Evolutionary conservation across 2,329 filamentous ascomycete species (phyloP).

Genomic region (Gliomastix tumulicola): DNA sequence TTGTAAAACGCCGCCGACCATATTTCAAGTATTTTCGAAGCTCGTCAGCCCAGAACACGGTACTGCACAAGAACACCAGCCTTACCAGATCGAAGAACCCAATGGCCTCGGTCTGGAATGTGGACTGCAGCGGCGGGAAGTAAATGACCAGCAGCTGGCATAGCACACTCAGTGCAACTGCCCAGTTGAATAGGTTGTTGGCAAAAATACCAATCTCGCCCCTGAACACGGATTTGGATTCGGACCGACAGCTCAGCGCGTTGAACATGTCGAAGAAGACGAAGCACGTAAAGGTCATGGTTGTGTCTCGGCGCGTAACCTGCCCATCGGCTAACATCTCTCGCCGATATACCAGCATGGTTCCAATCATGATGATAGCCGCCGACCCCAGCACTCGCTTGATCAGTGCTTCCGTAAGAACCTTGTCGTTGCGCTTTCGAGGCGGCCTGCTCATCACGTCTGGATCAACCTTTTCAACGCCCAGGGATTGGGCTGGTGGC

Average conservation of each 20-base stretch:
- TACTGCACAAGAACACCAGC: conserved; percentile 71
- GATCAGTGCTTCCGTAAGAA: conserved; percentile 79
- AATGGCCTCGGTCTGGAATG: conserved; percentile 93
- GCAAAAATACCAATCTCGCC: conserved; percentile 79
- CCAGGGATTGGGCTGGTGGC: conserved; percentile 91
- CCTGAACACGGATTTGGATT: conserved; percentile 79
- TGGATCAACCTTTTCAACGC: conserved; percentile 89
- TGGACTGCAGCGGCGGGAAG: conserved; percentile 83
- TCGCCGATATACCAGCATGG: conserved; percentile 81
- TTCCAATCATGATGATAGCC: conserved; percentile 84
- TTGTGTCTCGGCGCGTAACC: conserved; percentile 90
- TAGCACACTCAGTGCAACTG: conserved; percentile 74
- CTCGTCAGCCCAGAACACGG: conserved; percentile 94
- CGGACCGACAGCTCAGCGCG: conserved; percentile 84
- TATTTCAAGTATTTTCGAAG: conserved; percentile 71
- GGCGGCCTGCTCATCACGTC: conserved; percentile 91
- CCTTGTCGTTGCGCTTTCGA: conserved; percentile 74
- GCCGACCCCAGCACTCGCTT: conserved; percentile 82
- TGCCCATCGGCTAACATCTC: conserved; percentile 82
- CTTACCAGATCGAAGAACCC: conserved; percentile 65
- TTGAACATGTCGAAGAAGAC: conserved; percentile 99
- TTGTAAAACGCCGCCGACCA: conserved; percentile 47
- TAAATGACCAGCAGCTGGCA: conserved; percentile 92
- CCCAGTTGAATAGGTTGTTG: conserved; percentile 95
- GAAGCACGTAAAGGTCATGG: conserved; percentile 99